A percentile compares a stretch with the other conserved stretches of the same genome.
phyloP scores from a whole-genome alignment of 495 filamentous ascomycete species.

The Pseudoneurospora amorphoporcata region DNA sequence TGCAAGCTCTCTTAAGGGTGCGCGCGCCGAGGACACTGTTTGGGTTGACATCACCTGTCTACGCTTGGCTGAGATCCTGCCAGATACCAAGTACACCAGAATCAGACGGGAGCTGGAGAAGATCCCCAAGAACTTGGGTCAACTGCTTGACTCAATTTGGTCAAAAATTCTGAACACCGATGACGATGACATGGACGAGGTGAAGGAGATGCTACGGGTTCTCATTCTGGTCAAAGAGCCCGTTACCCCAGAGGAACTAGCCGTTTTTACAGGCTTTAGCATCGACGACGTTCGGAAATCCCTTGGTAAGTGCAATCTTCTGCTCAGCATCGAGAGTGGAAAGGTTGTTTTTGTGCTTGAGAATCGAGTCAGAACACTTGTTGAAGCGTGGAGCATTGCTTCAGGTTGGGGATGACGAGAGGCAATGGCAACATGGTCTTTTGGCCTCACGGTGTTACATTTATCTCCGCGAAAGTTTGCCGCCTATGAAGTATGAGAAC shows the following conservation, averaged over 20 bases:
- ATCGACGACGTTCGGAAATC: slow-evolving; percentile 15
- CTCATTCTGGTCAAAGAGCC: slow-evolving; percentile 25
- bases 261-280: slow-evolving; percentile 16
- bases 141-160: slow-evolving; percentile 21
- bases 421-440: slow-evolving; percentile 31
- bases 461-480: slow-evolving; percentile 15
- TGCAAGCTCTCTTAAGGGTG: slow-evolving; percentile 23
- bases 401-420: slow-evolving; percentile 21
- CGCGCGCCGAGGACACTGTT: slow-evolving; percentile 22
- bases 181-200: slow-evolving; percentile 16
- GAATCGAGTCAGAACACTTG: background rate
- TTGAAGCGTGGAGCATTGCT: slow-evolving; percentile 18
- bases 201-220: slow-evolving; percentile 25
- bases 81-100: slow-evolving; percentile 15
- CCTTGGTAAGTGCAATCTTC: slow-evolving; percentile 21
- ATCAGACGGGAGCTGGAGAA: slow-evolving; percentile 18
- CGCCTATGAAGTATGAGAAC: too few relatives aligned
- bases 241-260: slow-evolving; percentile 19
- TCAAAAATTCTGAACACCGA: slow-evolving; percentile 15
- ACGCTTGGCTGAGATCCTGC: slow-evolving; percentile 18
- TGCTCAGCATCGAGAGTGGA: slow-evolving; percentile 16
- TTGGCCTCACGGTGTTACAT: slow-evolving; percentile 22
- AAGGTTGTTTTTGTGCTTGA: background rate
- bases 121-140: slow-evolving; percentile 21
- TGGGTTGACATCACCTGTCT: slow-evolving; percentile 28